Conservation (phyloP, 2,329 filamentous ascomycete species). For the Exserohilum turcica region DNA sequence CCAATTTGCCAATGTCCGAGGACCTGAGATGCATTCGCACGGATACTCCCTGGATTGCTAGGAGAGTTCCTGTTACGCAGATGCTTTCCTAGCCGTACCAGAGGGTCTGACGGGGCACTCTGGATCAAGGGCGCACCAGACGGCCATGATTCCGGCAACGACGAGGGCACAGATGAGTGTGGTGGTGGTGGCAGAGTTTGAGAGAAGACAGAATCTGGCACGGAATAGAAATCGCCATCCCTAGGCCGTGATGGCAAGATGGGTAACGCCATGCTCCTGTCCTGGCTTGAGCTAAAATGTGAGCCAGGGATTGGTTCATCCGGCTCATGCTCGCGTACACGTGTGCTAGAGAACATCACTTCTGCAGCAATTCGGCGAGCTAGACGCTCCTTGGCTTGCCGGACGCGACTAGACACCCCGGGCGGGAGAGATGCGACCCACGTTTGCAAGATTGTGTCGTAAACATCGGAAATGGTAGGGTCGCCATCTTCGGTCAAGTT, state of each 20-base stretch:
- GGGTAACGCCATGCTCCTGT: slow-evolving; percentile 23
- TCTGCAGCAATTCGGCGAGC: slow-evolving; percentile 46
- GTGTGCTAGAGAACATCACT: slow-evolving; percentile 43
- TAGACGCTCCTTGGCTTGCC: slow-evolving; percentile 39
- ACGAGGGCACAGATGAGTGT: slow-evolving; percentile 21
- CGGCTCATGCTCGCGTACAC: slow-evolving; percentile 18
- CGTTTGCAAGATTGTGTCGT: slow-evolving; percentile 39
- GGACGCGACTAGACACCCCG: slow-evolving; percentile 29
- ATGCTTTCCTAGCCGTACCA: slow-evolving; percentile 46
- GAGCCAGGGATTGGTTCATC: slow-evolving; percentile 2
- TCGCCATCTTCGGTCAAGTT: slow-evolving; percentile 12
- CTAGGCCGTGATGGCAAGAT: slow-evolving; percentile 25
- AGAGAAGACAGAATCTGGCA: slow-evolving; percentile 3
- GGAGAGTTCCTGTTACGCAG: slow-evolving; percentile 41
- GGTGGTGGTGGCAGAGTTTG: slow-evolving; percentile 23
- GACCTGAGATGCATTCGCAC: slow-evolving; percentile 43
- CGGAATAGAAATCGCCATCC: neutral
- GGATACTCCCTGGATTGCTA: slow-evolving; percentile 24
- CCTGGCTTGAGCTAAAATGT: slow-evolving; percentile 15
- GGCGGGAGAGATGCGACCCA: slow-evolving; percentile 41
- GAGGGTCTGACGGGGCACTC: slow-evolving; percentile 14
- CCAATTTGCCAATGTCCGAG: slow-evolving; percentile 51
- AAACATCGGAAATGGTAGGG: slow-evolving; percentile 31
- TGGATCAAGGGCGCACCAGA: slow-evolving; percentile 7
- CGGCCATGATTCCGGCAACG: slow-evolving; percentile 11